Base-by-base conservation (phyloP, 805 yeast genomes). In the Saturnispora zaruensis region DNA sequence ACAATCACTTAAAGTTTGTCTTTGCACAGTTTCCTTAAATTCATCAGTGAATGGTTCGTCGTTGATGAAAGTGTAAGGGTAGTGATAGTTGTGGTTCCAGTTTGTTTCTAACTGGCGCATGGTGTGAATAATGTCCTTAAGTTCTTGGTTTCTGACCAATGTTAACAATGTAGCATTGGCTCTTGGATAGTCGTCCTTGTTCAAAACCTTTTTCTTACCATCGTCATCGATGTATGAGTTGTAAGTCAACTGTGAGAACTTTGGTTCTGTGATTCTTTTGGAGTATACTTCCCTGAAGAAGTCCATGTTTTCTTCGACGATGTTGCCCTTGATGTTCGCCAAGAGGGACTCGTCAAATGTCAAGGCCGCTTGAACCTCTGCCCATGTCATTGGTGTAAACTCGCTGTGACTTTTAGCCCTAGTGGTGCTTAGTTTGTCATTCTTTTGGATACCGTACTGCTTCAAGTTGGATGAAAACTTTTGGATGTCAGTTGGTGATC, bases 1-100 rank as follows among this genome's bases (percentile, higher is more conserved):
- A 49, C 74, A 64, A 32, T 70, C 66, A 9, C 82, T 67, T 7
- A 61, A 65, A 0, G 81, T 67, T 32, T 74, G 77, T 33, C 81
- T 65, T 41, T 57, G 64, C 38, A 86, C 73, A 14, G 68, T 66
- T 11, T 65, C 62, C 58, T 71, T 84, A 66, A 93, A 91, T 58
- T 86, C 91, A 1, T 84, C 85, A 28, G 80, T 73, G 67, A 91
- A 93, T 34, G 73, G 78, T 52, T 81, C 85, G 64, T 91, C 96
- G 66, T 88, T 89, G 57, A 91, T 74, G 63, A 91, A 93, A 26
- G 90, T 89, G 91, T 96, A 91, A 51, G 95, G 96, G 62, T 91
- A 91, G 56, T 86, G 77, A 69, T 72, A 89, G 51, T 84, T 76
- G 32, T 72, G 67, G 70, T 91, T 91, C 77, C 91, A 91, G 49